Base-by-base conservation (phyloP, 345 rosid species). In the Eucalyptus sp. region DNA sequence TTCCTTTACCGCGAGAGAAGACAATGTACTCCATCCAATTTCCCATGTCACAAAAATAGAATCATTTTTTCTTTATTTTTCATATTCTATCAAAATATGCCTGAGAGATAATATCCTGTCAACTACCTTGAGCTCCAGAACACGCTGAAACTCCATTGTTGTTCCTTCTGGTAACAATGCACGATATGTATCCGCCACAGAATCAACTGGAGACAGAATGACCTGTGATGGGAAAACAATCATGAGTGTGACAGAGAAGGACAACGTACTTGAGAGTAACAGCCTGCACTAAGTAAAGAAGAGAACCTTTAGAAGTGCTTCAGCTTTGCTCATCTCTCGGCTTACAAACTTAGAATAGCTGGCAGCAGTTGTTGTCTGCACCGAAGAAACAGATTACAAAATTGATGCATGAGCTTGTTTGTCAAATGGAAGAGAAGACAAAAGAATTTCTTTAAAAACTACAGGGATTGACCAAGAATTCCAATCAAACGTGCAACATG, bases 241-340 rank as follows among this genome's bases (percentile, higher is more conserved):
- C 20, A 62, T 68, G 31, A 31, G 64, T 37, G 25, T 50, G 13
- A 48, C 16, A 20, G 27, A 76, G 43, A 71, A 76, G 83, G 83
- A 71, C 25, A 71, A 15, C 56, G 44, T 44, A 20, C 58, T 79
- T 16, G 50, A 89, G 51, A 33, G n/a, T n/a, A 52, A 83, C 10
- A 25, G 22, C 60, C 48, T 60, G 83, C 81, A 66, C 15, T 24
- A 27, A 84, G 51, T 33, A 37, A 68, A 89, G 79, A 31, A 50
- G 15, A 86, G 46, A 88, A 96, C 98, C 99, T 98, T 98, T 88
- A 98, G 93, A 89, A 98, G 98, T 90, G 99, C 99, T 96, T 98
- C 99, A 88, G 99, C 99, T 95, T 96, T 96, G 95, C 99, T 97
- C 99, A 98, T 98, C 95, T 97, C 99, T 88, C 99, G 97, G 93